Percentiles rank a stretch among this genome's conserved stretches.
These are phyloP conservation scores for Aegilops bicornis DNA, from an alignment of 176 grass and related monocot genomes.

Conservation along the genomic window DNA sequence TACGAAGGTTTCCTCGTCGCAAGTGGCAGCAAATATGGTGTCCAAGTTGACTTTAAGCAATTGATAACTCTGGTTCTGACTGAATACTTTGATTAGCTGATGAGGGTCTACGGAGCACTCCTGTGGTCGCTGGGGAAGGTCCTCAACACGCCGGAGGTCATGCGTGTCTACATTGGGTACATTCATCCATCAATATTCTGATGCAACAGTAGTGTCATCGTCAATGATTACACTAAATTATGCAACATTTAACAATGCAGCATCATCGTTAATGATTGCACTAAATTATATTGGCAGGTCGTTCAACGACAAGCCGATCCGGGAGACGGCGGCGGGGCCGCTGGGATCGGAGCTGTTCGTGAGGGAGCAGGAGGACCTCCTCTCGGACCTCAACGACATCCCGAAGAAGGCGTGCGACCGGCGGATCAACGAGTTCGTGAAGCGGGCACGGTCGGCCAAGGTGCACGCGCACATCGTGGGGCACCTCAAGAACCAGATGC, in stretches of 20 bases:
- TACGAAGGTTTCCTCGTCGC: neutral
- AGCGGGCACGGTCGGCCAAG: conserved; percentile 65
- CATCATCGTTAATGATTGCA: neutral
- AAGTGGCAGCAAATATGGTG: neutral
- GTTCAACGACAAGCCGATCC: conserved; percentile 86
- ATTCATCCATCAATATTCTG: conserved; percentile 3
- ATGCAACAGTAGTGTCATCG: neutral
- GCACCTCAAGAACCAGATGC: conserved; percentile 81
- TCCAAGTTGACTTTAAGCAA: neutral
- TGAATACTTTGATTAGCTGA: conserved; percentile 52
- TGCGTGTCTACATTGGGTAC: conserved; percentile 91
- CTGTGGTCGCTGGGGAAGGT: conserved; percentile 94
- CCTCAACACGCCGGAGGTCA: conserved; percentile 89
- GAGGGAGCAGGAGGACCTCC: conserved; percentile 77
- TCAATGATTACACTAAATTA: too few species aligned
- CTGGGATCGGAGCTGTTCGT: conserved; percentile 72
- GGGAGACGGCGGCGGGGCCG: conserved; percentile 60
- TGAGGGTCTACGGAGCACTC: conserved; percentile 86
- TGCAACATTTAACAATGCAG: too few species aligned
- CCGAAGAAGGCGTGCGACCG: conserved; percentile 89
- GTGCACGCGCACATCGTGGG: conserved; percentile 75
- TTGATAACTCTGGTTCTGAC: neutral
- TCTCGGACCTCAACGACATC: conserved; percentile 84
- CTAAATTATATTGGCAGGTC: conserved; percentile 41
- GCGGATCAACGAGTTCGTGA: conserved; percentile 82